phyloP scores from a whole-genome alignment of 1,139 yeast genomes.

The Lodderomyces beijingensis region DNA sequence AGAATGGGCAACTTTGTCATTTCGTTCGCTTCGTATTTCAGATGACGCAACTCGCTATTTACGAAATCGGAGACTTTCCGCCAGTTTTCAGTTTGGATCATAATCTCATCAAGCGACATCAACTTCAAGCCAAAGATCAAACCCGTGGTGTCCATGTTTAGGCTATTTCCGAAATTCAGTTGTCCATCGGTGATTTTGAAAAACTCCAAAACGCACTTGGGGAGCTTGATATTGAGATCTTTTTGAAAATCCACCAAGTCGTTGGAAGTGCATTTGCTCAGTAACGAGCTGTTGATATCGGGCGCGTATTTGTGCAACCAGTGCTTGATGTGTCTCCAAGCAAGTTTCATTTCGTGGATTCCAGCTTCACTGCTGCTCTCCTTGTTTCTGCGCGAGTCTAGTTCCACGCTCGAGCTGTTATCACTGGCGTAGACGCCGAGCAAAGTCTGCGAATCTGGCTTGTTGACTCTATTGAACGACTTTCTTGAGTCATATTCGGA shows the following conservation, averaged over 20 bases:
- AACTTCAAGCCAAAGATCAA: slow-evolving; percentile 59
- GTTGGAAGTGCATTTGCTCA: slow-evolving; percentile 58
- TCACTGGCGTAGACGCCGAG: slow-evolving; percentile 12
- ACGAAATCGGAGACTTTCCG: slow-evolving; percentile 54
- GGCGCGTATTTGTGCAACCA: slow-evolving; percentile 56
- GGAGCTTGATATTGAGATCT: slow-evolving; percentile 55
- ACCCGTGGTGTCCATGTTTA: slow-evolving; percentile 51
- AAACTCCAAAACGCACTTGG: slow-evolving; percentile 58
- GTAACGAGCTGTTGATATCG: slow-evolving; percentile 53
- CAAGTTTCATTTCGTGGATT: slow-evolving; percentile 57
- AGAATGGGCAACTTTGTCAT: slow-evolving; percentile 24
- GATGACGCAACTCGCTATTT: slow-evolving; percentile 24
- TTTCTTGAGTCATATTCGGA: slow-evolving; percentile 59
- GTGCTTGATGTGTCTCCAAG: slow-evolving; percentile 66
- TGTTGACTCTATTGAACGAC: slow-evolving; percentile 43
- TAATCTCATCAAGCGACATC: slow-evolving; percentile 62
- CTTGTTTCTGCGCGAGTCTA: not conserved
- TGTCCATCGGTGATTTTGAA: slow-evolving; percentile 69
- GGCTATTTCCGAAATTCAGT: slow-evolving; percentile 38
- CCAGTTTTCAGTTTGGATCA: slow-evolving; percentile 64
- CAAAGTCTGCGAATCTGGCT: slow-evolving; percentile 36
- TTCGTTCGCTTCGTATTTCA: slow-evolving; percentile 18
- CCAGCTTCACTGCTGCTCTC: slow-evolving; percentile 34
- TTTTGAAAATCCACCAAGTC: slow-evolving; percentile 63
- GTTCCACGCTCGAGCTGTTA: not conserved